Conservation (phyloP, 345 rosid genomes). For the Balakata baccata region DNA sequence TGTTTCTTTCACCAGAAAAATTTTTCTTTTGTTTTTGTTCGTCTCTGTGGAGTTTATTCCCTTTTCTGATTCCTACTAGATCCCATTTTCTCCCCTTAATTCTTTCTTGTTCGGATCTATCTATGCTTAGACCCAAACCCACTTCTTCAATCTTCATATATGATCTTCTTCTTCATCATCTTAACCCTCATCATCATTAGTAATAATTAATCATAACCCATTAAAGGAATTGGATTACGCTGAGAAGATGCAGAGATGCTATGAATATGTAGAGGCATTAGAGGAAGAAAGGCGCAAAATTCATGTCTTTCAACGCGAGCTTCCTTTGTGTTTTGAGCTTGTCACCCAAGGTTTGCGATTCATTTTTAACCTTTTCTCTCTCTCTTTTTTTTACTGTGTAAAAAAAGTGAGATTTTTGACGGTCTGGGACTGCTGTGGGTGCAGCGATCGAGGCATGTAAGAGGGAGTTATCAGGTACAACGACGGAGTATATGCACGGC, state of each 20-base stretch:
- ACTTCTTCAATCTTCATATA: neutral
- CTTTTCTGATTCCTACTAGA: slow-evolving; percentile 59
- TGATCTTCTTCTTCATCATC: neutral
- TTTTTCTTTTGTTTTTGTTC: neutral
- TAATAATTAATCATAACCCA: neutral
- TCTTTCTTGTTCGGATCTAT: slow-evolving; percentile 34
- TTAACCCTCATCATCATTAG: neutral
- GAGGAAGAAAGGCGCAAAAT: slow-evolving; percentile 90
- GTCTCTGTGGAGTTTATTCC: slow-evolving; percentile 45
- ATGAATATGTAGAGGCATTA: slow-evolving; percentile 61
- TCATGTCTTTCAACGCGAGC: slow-evolving; percentile 87
- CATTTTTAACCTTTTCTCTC: neutral
- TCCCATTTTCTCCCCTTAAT: slow-evolving; percentile 45
- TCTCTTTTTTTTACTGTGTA: neutral
- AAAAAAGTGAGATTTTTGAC: neutral
- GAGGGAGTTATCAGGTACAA: slow-evolving; percentile 63
- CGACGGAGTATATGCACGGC: slow-evolving; percentile 50
- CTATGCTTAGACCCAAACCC: slow-evolving; percentile 35
- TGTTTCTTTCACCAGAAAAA: too few species aligned
- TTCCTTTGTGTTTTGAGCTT: slow-evolving; percentile 88
- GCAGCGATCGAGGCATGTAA: slow-evolving; percentile 81
- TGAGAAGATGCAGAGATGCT: slow-evolving; percentile 52
- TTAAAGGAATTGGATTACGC: slow-evolving; percentile 38
- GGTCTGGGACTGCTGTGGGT: neutral
- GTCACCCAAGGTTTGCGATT: slow-evolving; percentile 65